Base-by-base conservation (phyloP, 2,329 filamentous ascomycete species). In the Ophiobolus disseminans region DNA sequence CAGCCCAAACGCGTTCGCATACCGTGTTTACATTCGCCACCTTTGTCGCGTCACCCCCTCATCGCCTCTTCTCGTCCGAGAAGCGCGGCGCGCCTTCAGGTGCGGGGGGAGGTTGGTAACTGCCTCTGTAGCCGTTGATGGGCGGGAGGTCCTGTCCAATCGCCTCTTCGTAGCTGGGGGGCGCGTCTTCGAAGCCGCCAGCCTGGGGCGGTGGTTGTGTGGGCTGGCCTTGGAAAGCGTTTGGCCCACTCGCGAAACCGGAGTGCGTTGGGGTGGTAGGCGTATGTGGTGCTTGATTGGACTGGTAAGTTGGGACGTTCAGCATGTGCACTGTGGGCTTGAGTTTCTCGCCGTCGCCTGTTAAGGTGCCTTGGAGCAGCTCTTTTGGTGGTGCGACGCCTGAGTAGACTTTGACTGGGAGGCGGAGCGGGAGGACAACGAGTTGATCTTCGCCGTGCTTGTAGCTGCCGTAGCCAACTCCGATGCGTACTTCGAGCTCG, bases 111-210 rank as follows among this genome's bases (percentile, higher is more conserved):
- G 76, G 76, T 45, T 69, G 74, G 68, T 89, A 91, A 11, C 84
- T 85, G 21, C 87, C 85, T 62, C 91, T 80, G 20, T 87, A 77
- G 52, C 86, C 88, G 67, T 90, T 83, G 46, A 91, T 84, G 1
- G 90, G 89, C 26, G 84, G 87, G 53, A 94, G 75, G 49, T 86
- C 84, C 57, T 90, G 87, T 5, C 91, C 91, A 75, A 97, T 87
- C 10, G 91, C 91, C 73, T 97, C 92, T 73, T 96, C 91, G 67
- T 97, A 97, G 65, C 90, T 96, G 6, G 92, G 92, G 14, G 93
- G 92, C n/a, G 91, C 90, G 46, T 94, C 91, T 23, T 90, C 87
- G 56, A 83, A 78, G 2, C 43, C 41, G 32, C 32, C 43, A 17
- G 35, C 19, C 16, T 30, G 34, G 10, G 58, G 46, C 17, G 63